These are phyloP conservation scores for Aspergillus mulundensis DNA, from an alignment of 495 filamentous ascomycete genomes.

Conservation along the genomic window DNA sequence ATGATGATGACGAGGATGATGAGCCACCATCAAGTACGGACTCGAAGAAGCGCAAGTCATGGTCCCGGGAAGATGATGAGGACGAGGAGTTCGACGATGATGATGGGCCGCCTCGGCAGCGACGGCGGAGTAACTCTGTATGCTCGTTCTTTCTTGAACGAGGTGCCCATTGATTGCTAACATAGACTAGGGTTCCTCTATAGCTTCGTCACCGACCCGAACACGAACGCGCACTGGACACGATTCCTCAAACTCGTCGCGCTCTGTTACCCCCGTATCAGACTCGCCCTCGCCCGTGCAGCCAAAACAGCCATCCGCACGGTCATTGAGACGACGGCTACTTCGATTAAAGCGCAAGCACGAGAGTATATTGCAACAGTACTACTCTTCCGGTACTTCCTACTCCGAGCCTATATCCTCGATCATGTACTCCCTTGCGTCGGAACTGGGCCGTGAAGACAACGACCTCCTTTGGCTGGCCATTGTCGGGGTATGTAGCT, in stretches of 20 bases:
- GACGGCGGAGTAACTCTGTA: constrained; percentile 85
- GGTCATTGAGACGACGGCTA: constrained; percentile 65
- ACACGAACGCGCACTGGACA: constrained; percentile 28
- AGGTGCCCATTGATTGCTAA: constrained; percentile 20
- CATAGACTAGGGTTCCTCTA: constrained; percentile 53
- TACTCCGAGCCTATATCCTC: constrained; percentile 94
- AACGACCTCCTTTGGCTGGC: constrained; percentile 94
- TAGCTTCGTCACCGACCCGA: constrained; percentile 47
- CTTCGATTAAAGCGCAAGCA: constrained; percentile 72
- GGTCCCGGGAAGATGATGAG: constrained; percentile 67
- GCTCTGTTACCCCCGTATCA: constrained; percentile 41
- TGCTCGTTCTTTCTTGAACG: constrained; percentile 19
- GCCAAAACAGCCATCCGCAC: constrained; percentile 60
- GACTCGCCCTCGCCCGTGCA: constrained; percentile 56
- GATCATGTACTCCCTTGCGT: constrained; percentile 88
- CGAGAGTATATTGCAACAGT: constrained; percentile 64
- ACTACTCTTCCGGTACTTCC: constrained; percentile 82
- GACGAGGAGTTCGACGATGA: constrained; percentile 62
- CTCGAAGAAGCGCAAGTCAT: constrained; percentile 78
- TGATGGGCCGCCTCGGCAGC: constrained; percentile 63
- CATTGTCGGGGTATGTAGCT: constrained; percentile 86
- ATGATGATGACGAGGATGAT: constrained; percentile 45
- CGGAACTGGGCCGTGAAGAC: constrained; percentile 91
- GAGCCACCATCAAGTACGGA: constrained; percentile 22
- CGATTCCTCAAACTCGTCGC: constrained; percentile 45